Evolutionary conservation across 73 alveolate species (phyloP), one percentile per base, ranked within the genome.

Genomic region (Symbiodinium pilosum): DNA sequence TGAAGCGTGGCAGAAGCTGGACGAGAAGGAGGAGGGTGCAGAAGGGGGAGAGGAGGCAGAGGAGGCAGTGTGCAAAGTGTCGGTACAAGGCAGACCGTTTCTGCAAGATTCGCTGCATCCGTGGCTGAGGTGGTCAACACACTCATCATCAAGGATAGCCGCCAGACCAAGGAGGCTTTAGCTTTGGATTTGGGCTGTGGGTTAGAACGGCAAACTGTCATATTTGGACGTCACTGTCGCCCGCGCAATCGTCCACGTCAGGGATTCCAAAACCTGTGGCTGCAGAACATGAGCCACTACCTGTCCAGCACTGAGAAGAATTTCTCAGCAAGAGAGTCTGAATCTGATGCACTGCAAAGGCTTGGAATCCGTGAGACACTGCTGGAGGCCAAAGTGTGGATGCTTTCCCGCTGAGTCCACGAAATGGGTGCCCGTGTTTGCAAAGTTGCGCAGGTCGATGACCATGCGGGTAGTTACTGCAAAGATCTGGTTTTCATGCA

Each of bases 401-500:
- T 24, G 71, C n/a, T n/a, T n/a, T n/a, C n/a, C n/a, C n/a, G n/a
- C n/a, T n/a, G n/a, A n/a, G n/a, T n/a, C n/a, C n/a, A n/a, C n/a
- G n/a, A n/a, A n/a, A n/a, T n/a, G 59, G 6, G 59, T 59, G 38
- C n/a, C 77, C 8, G 38, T 28, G n/a, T 14, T 5, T 26, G 77
- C 77, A 26, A 59, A 26, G 8, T 59, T 47, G 59, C 59, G 14
- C 21, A 91, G 97, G 97, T 91, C 81, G 97, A 91, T 30, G 97
- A 91, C 32, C 84, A 68, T 54, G 97, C 97, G 1, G 77, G 97
- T n/a, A 43, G 52, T 88, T 91, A 69, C n/a, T 83, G 89, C 87
- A 91, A 91, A 40, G 97, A 91, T 54, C 68, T 91, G 42, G 75
- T 91, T 30, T 91, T 69, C 97, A 91, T 43, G 81, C 97, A 91